These are phyloP conservation scores for Fomitiporia mediterranea DNA, from an alignment of 1,284 basidiomycete genomes.

Conservation along the genomic window DNA sequence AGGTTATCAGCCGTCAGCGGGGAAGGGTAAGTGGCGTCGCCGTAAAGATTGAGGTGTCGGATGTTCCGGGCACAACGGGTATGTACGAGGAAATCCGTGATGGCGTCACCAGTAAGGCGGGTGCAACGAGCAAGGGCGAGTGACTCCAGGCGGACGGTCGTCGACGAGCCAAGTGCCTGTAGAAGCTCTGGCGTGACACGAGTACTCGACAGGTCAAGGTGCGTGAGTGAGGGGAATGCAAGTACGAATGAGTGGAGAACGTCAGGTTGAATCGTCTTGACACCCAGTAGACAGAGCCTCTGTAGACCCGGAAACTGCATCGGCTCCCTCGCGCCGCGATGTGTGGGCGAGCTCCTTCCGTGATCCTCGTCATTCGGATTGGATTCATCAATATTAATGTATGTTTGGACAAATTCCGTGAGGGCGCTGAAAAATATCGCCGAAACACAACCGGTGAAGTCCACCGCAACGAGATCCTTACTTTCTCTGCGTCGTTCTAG, in stretches of 20 bases:
- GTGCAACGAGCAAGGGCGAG: conserved; percentile 89
- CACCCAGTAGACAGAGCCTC: conserved; percentile 83
- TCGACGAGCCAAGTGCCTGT: conserved; percentile 55
- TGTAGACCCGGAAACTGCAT: conserved; percentile 72
- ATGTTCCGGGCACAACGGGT: conserved; percentile 64
- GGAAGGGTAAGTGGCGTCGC: conserved; percentile 84
- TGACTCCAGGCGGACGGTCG: conserved; percentile 66
- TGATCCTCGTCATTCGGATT: conserved; percentile 40
- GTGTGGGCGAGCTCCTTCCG: conserved; percentile 32
- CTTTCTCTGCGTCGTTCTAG: conserved; percentile 71
- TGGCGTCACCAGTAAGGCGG: conserved; percentile 74
- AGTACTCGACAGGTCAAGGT: conserved; percentile 87
- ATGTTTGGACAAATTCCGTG: conserved; percentile 74
- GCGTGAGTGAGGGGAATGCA: conserved; percentile 83
- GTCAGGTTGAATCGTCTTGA: conserved; percentile 68
- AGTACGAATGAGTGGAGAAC: conserved; percentile 79
- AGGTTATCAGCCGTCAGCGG: conserved; percentile 72
- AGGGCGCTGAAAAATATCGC: conserved; percentile 82
- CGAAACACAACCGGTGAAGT: conserved; percentile 93
- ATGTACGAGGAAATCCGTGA: conserved; percentile 71
- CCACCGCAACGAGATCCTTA: conserved; percentile 82
- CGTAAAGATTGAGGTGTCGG: conserved; percentile 83
- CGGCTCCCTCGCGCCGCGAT: conserved; percentile 40
- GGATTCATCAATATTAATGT: conserved; percentile 45
- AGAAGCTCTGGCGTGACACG: conserved; percentile 79